These are phyloP conservation scores for Fusarium ramigenum DNA, from an alignment of 2,329 filamentous ascomycete species.

Conservation along the genomic window DNA sequence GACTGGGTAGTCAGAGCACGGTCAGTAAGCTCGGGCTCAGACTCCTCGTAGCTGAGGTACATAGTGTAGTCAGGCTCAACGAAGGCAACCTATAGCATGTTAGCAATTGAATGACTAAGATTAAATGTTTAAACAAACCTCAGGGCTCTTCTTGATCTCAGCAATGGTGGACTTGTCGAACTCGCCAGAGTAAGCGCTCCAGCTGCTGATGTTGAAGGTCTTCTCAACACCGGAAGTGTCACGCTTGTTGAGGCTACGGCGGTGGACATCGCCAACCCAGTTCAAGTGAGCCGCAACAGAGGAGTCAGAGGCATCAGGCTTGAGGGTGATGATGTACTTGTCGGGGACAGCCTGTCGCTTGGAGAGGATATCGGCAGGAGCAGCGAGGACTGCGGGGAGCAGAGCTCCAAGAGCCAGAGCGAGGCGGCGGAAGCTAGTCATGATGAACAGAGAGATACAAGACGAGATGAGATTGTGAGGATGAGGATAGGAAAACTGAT, in stretches of 20 bases:
- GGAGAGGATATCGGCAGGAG: conserved; percentile 30
- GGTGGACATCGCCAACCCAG: conserved; percentile 60
- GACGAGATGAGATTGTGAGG: conserved; percentile 7
- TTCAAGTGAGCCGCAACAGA: conserved; percentile 58
- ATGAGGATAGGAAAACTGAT: conserved; percentile 21
- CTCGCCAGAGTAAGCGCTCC: conserved; percentile 54
- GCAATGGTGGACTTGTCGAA: conserved; percentile 53
- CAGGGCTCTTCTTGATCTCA: conserved; percentile 52
- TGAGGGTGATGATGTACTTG: conserved; percentile 69
- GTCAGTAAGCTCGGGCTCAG: conserved; percentile 28
- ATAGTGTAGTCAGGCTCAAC: conserved; percentile 40
- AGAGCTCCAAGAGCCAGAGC: conserved; percentile 47
- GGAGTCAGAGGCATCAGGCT: conserved; percentile 55
- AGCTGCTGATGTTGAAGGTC: conserved; percentile 43
- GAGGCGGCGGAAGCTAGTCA: conserved; percentile 45
- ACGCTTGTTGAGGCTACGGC: conserved; percentile 61
- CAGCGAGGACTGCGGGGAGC: conserved; percentile 43
- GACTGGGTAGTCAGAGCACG: conserved; percentile 40
- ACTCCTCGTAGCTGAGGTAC: conserved; percentile 27
- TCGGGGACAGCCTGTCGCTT: conserved; percentile 25
- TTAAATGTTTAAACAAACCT: conserved; percentile 44
- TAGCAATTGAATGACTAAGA: background rate
- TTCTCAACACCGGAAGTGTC: conserved; percentile 49
- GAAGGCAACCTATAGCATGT: conserved; percentile 29
- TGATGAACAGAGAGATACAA: conserved; percentile 22